A percentile compares a stretch with the other conserved stretches of the same genome.
phyloP scores from a whole-genome alignment of 2,329 filamentous ascomycete species.

The Macrophomina pseudophaseolina region DNA sequence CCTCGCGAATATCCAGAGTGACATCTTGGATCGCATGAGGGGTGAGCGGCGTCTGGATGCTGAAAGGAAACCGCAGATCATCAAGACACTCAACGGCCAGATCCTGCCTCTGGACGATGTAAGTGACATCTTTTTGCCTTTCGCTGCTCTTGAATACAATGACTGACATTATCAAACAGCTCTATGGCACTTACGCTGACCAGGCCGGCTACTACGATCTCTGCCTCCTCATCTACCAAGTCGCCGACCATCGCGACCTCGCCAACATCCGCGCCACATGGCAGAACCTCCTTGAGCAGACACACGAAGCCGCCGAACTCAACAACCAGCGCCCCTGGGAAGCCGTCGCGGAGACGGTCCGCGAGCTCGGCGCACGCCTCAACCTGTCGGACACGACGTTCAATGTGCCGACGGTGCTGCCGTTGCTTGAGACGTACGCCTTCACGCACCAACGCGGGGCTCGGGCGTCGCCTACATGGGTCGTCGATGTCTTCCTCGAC shows the following conservation, averaged over 20 bases:
- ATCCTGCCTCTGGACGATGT: slow-evolving; percentile 73
- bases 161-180: slow-evolving; percentile 54
- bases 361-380: slow-evolving; percentile 61
- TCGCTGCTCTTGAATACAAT: slow-evolving; percentile 43
- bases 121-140: neutral
- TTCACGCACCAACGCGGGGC: slow-evolving; percentile 54
- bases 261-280: slow-evolving; percentile 85
- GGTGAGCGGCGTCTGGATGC: slow-evolving; percentile 71
- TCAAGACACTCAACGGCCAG: slow-evolving; percentile 73
- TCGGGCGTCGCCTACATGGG: slow-evolving; percentile 59
- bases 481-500: slow-evolving; percentile 68
- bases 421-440: slow-evolving; percentile 63
- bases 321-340: slow-evolving; percentile 67
- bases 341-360: slow-evolving; percentile 66
- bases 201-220: slow-evolving; percentile 92
- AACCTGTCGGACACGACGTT: slow-evolving; percentile 62
- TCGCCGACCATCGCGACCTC: slow-evolving; percentile 87
- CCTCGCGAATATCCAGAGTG: slow-evolving; percentile 92
- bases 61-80: slow-evolving; percentile 68
- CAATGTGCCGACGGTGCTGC: slow-evolving; percentile 59
- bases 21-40: slow-evolving; percentile 78
- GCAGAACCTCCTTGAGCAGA: slow-evolving; percentile 77
- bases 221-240: slow-evolving; percentile 88
- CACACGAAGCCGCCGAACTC: slow-evolving; percentile 57
- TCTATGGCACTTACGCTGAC: slow-evolving; percentile 94